phyloP scores from a whole-genome alignment of 768 basidiomycete genomes.

The Tephrocybe sp. region DNA sequence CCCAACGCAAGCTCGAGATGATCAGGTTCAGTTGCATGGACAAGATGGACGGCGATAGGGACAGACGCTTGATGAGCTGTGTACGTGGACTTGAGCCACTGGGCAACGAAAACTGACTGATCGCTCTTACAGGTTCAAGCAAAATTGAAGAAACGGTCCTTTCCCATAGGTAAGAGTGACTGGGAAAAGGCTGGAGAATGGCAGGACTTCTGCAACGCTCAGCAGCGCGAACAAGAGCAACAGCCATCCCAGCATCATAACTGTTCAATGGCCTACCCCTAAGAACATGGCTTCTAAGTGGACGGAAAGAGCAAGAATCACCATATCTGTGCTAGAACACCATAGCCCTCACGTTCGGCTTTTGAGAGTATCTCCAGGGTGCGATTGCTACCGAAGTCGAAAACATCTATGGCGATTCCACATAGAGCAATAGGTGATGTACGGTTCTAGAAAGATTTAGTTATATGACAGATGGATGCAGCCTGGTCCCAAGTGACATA shows the following conservation, averaged over 20 bases:
- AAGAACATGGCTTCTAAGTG: too few relatives aligned
- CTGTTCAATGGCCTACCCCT: too few relatives aligned
- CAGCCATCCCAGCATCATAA: conserved; percentile 45
- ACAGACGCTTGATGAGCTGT: conserved; percentile 48
- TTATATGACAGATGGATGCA: too few relatives aligned
- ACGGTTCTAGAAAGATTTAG: too few relatives aligned
- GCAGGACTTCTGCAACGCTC: conserved; percentile 46
- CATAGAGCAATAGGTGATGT: too few relatives aligned
- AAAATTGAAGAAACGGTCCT: conserved; percentile 45
- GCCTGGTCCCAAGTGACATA: too few relatives aligned
- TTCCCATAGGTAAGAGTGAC: conserved; percentile 45
- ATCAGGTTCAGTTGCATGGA: conserved; percentile 46
- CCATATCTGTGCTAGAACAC: conserved; percentile 45
- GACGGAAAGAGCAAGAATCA: too few relatives aligned
- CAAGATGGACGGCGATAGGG: conserved; percentile 47
- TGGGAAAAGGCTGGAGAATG: conserved; percentile 45
- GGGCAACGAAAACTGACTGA: neutral
- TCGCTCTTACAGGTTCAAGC: conserved; percentile 35
- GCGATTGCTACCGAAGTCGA: conserved; percentile 28
- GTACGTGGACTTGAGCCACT: neutral
- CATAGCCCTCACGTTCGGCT: conserved; percentile 42
- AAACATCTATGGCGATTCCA: neutral
- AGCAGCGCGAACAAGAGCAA: conserved; percentile 46
- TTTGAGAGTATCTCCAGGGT: conserved; percentile 40
- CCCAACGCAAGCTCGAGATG: conserved; percentile 45